phyloP scores from a whole-genome alignment of 2,329 filamentous ascomycete species.

The Aspergillus sp. region DNA sequence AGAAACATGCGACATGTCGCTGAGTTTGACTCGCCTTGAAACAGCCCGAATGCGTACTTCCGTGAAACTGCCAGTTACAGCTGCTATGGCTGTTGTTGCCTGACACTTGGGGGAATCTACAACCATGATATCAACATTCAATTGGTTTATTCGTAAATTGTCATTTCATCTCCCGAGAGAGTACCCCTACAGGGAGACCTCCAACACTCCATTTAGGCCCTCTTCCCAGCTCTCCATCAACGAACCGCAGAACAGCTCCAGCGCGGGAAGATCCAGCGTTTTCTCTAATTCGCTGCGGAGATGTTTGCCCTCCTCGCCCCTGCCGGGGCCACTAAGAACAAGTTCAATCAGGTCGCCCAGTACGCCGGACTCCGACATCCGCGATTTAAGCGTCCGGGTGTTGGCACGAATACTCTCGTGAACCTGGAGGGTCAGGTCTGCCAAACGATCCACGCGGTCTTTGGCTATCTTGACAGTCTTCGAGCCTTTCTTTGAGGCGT shows the following conservation, averaged over 20 bases:
- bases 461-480: slow-evolving; percentile 25
- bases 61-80: too few species aligned
- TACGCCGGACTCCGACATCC: slow-evolving; percentile 31
- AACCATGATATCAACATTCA: neutral
- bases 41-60: too few species aligned
- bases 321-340: slow-evolving; percentile 20
- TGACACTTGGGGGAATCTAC: too few species aligned
- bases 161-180: too few species aligned
- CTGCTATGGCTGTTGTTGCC: too few species aligned
- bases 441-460: slow-evolving; percentile 23
- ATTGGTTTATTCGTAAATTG: too few species aligned
- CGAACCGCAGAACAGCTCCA: slow-evolving; percentile 36
- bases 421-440: slow-evolving; percentile 15
- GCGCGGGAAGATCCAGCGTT: slow-evolving; percentile 26
- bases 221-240: slow-evolving; percentile 42
- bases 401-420: slow-evolving; percentile 27
- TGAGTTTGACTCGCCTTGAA: too few species aligned
- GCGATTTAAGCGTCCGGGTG: slow-evolving; percentile 27
- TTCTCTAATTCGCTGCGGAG: slow-evolving; percentile 25
- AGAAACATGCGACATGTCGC: too few species aligned
- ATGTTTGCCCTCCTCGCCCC: slow-evolving; percentile 13
- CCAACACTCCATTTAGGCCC: slow-evolving; percentile 32
- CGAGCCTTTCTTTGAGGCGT: slow-evolving; percentile 22
- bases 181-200: slow-evolving; percentile 21
- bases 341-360: slow-evolving; percentile 34